phyloP scores from a whole-genome alignment of 106 monocot species.

The Acorus gramineus region DNA sequence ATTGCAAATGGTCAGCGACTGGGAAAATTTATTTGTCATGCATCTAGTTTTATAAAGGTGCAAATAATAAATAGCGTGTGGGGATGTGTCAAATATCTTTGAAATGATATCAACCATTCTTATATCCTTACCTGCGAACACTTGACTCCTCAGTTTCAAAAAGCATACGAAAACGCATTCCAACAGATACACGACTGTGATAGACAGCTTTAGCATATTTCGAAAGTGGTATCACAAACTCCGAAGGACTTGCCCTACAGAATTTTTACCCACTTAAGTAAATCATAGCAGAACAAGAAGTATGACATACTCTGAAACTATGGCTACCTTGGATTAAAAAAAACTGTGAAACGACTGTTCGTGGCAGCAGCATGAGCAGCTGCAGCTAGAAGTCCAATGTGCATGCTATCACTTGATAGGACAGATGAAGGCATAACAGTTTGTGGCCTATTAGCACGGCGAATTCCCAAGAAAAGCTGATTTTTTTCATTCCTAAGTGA shows the following conservation, averaged over 20 bases:
- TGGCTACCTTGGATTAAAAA: slow-evolving; percentile 23
- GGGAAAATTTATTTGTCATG: too few species aligned
- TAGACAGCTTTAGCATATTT: slow-evolving; percentile 25
- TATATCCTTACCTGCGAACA: slow-evolving; percentile 4
- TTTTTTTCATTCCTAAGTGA: slow-evolving; percentile 20
- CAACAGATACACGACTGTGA: slow-evolving; percentile 21
- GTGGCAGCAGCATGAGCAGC: slow-evolving; percentile 31
- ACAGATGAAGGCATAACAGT: slow-evolving; percentile 28
- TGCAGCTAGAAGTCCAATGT: slow-evolving; percentile 28
- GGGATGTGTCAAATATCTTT: too few species aligned
- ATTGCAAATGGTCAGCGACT: too few species aligned
- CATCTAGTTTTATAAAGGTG: too few species aligned
- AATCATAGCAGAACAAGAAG: too few species aligned
- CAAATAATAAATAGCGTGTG: too few species aligned
- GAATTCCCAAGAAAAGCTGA: slow-evolving; percentile 22
- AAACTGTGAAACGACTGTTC: slow-evolving; percentile 23
- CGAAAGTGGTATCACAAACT: slow-evolving; percentile 26
- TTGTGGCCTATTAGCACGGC: slow-evolving; percentile 22
- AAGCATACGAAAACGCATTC: slow-evolving; percentile 26
- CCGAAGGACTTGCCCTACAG: slow-evolving; percentile 8
- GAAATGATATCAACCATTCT: too few species aligned
- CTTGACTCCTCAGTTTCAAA: slow-evolving; percentile 29
- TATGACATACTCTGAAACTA: neutral
- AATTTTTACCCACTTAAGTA: too few species aligned
- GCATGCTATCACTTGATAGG: slow-evolving; percentile 32